Conservation (phyloP, 768 basidiomycete genomes). For the Pleurotus tuoliensis region DNA sequence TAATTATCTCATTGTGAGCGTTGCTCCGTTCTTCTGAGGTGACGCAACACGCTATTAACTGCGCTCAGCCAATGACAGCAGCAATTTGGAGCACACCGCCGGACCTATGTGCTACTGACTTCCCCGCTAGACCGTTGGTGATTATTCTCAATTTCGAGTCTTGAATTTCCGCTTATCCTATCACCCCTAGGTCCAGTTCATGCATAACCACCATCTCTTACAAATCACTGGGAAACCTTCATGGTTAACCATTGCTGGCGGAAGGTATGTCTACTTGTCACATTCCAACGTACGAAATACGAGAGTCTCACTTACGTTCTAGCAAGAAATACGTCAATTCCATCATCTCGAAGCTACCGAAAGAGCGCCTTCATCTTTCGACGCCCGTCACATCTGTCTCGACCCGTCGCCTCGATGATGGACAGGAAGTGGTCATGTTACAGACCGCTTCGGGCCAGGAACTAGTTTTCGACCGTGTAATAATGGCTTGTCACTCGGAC, state of each 20-base stretch:
- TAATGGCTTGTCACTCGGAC: conserved; percentile 73
- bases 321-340: conserved; percentile 66
- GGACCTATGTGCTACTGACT: conserved; percentile 62
- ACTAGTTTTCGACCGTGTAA: conserved; percentile 62
- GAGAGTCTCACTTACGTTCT: neutral
- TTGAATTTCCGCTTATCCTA: no score
- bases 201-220: conserved; percentile 72
- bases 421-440: conserved; percentile 33
- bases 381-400: conserved; percentile 49
- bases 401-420: conserved; percentile 16
- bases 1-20: conserved; percentile 70
- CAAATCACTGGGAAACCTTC: conserved; percentile 67
- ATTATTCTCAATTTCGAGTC: no score
- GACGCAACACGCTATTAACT: neutral
- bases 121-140: conserved; percentile 66
- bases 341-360: conserved; percentile 52
- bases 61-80: conserved; percentile 69
- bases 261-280: conserved; percentile 44
- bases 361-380: conserved; percentile 52
- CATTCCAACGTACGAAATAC: neutral
- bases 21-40: no score
- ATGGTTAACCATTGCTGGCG: conserved; percentile 71
- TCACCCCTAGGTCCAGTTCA: conserved; percentile 66
- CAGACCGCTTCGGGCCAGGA: conserved; percentile 42
- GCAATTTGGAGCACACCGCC: conserved; percentile 80